These are phyloP conservation scores for Ustilago hordei DNA, from an alignment of 1,284 basidiomycete genomes.

Conservation along the genomic window DNA sequence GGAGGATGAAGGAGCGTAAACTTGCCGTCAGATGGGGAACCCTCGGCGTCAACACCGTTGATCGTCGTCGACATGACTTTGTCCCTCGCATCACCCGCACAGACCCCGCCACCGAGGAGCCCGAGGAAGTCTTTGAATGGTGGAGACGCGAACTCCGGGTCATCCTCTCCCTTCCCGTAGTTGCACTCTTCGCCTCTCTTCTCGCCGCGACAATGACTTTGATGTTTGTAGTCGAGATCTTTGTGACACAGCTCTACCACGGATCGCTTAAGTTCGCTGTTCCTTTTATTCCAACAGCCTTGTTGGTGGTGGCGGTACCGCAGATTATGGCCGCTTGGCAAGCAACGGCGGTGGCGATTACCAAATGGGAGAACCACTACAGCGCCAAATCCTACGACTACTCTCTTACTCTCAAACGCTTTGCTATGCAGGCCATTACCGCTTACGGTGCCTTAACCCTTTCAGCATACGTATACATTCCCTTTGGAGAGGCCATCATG, in stretches of 20 bases:
- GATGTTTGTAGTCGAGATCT: conserved; percentile 70
- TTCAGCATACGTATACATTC: conserved; percentile 68
- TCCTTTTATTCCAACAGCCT: conserved; percentile 83
- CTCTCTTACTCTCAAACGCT: conserved; percentile 90
- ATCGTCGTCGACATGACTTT: conserved; percentile 55
- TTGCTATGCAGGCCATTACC: conserved; percentile 86
- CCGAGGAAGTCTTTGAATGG: conserved; percentile 67
- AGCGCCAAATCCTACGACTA: conserved; percentile 81
- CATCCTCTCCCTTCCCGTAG: conserved; percentile 81
- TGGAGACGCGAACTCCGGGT: conserved; percentile 75
- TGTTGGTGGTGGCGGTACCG: conserved; percentile 86
- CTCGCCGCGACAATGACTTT: conserved; percentile 73
- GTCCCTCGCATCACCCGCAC: conserved; percentile 43
- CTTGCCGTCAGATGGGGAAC: conserved; percentile 68
- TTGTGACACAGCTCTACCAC: conserved; percentile 73
- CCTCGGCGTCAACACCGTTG: conserved; percentile 52
- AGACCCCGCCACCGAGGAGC: conserved; percentile 63
- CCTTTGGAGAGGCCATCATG: conserved; percentile 67
- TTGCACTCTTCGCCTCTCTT: conserved; percentile 79
- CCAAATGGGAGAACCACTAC: conserved; percentile 80
- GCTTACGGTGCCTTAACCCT: conserved; percentile 76
- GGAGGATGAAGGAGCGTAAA: conserved; percentile 66
- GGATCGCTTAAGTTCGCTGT: conserved; percentile 82
- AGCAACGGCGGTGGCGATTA: conserved; percentile 78
- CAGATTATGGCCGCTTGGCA: conserved; percentile 84